Conservation (phyloP, 2,329 filamentous ascomycete genomes). For the Simplicillium sp. region DNA sequence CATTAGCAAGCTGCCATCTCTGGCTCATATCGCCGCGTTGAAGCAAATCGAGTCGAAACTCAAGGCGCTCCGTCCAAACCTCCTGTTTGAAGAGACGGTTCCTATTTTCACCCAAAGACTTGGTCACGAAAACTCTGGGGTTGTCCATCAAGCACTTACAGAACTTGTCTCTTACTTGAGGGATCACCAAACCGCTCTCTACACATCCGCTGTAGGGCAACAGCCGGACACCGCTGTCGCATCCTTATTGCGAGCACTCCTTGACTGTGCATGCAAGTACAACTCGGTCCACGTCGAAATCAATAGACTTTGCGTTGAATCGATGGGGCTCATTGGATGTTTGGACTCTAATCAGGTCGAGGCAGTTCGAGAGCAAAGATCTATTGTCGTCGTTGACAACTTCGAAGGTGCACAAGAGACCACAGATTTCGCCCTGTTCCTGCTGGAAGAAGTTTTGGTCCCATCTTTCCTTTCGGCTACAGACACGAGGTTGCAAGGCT, state of each 20-base stretch:
- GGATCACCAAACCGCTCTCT: slow-evolving; percentile 65
- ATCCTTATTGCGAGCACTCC: slow-evolving; percentile 62
- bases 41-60: slow-evolving; percentile 59
- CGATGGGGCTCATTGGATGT: slow-evolving; percentile 81
- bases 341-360: slow-evolving; percentile 88
- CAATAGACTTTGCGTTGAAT: slow-evolving; percentile 64
- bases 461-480: slow-evolving; percentile 86
- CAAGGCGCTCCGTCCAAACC: slow-evolving; percentile 46
- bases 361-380: slow-evolving; percentile 62
- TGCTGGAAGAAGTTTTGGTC: slow-evolving; percentile 80
- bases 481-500: slow-evolving; percentile 80
- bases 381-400: slow-evolving; percentile 82
- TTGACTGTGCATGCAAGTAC: slow-evolving; percentile 81
- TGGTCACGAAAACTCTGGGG: slow-evolving; percentile 73
- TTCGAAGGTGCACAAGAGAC: slow-evolving; percentile 72
- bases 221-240: slow-evolving; percentile 70
- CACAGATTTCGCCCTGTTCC: slow-evolving; percentile 74
- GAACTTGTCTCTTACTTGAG: slow-evolving; percentile 71
- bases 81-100: slow-evolving; percentile 46
- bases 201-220: slow-evolving; percentile 71
- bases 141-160: slow-evolving; percentile 70
- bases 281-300: slow-evolving; percentile 59
- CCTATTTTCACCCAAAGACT: slow-evolving; percentile 65
- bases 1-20: slow-evolving; percentile 68
- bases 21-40: slow-evolving; percentile 62